Evolutionary conservation across 495 filamentous ascomycete genomes (phyloP), one percentile per base, ranked within the genome.

Genomic region (Umbilicaria muhlenbergii): DNA sequence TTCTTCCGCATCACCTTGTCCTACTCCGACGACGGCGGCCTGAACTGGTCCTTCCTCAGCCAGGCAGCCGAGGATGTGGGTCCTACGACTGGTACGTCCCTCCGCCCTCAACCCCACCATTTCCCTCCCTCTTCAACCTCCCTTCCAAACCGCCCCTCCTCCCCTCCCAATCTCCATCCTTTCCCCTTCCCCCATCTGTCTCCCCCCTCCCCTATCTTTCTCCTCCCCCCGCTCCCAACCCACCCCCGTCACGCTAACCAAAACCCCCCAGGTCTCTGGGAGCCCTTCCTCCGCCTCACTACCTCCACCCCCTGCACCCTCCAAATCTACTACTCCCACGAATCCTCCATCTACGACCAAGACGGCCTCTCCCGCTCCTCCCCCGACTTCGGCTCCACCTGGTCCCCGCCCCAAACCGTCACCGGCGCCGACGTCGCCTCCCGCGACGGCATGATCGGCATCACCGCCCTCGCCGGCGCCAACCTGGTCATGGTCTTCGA

Each of bases 1-100:
- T 60, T 49, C 55, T 73, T 65, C 57, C 68, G 70, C 40, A 74
- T 75, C 46, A 71, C 67, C 0, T 54, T 73, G 14, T 68, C 60
- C 47, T 57, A 58, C 21, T 70, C 66, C 16, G 54, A 53, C 17
- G 68, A 75, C 51, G 56, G 56, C 39, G 71, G 69, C 19, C 49
- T 42, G 8, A 58, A 55, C 0, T 74, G 70, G 71, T 34, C 34
- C 10, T 74, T 61, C 56, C 56, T 71, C 2, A 61, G 60, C n/a
- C 63, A 63, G 12, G 60, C 69, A 8, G 62, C 58, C 17, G 41
- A 46, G 2, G 41, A 48, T 7, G 55, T 52, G 3, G 57, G 53
- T 24, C 39, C 47, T 16, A 55, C 58, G 1, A 61, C 66, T 16
- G 69, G 68, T 5, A 60, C 59, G 24, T 28, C 5, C 24, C 24